A percentile compares a stretch with the other conserved stretches of the same genome.
phyloP scores from a whole-genome alignment of 805 yeast species.

The Metschnikowia bowlesiae region DNA sequence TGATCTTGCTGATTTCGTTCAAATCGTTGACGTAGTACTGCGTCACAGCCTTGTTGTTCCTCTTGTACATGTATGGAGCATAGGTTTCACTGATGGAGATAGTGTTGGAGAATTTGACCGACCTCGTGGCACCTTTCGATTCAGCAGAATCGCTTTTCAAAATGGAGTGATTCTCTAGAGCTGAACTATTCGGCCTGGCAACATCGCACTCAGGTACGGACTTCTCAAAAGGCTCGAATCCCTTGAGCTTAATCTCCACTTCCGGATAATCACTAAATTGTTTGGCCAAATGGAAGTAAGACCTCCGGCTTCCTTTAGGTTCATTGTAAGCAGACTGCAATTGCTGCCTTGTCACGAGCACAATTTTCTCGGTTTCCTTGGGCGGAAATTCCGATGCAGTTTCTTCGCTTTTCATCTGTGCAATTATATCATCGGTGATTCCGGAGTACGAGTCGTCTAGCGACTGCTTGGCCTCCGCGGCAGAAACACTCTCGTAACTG shows the following conservation, averaged over 20 bases:
- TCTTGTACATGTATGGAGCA: constrained; percentile 48
- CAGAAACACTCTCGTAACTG: constrained; percentile 1
- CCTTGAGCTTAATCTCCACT: constrained; percentile 27
- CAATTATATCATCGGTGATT: neutral
- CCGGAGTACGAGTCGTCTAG: neutral
- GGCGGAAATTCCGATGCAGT: constrained; percentile 4
- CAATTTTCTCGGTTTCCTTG: neutral
- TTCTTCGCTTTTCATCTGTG: neutral
- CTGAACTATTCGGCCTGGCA: neutral
- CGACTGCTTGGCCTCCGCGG: neutral
- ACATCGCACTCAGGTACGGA: neutral
- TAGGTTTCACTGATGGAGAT: constrained; percentile 50
- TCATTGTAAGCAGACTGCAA: constrained; percentile 7
- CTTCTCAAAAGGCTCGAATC: constrained; percentile 26
- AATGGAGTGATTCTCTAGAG: constrained; percentile 14
- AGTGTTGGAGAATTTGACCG: constrained; percentile 39
- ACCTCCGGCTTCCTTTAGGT: constrained; percentile 1
- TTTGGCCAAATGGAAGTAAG: constrained; percentile 28
- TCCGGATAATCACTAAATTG: constrained; percentile 34
- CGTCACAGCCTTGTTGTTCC: constrained; percentile 50
- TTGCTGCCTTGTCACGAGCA: constrained; percentile 2
- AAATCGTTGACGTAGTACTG: constrained; percentile 50
- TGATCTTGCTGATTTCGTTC: constrained; percentile 48
- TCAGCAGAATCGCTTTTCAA: neutral
- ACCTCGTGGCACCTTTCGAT: constrained; percentile 15